A percentile compares a stretch with the other conserved stretches of the same genome.
Evolutionary conservation across 2,329 filamentous ascomycete species (phyloP).

Genomic region (Neonectria ditissima): DNA sequence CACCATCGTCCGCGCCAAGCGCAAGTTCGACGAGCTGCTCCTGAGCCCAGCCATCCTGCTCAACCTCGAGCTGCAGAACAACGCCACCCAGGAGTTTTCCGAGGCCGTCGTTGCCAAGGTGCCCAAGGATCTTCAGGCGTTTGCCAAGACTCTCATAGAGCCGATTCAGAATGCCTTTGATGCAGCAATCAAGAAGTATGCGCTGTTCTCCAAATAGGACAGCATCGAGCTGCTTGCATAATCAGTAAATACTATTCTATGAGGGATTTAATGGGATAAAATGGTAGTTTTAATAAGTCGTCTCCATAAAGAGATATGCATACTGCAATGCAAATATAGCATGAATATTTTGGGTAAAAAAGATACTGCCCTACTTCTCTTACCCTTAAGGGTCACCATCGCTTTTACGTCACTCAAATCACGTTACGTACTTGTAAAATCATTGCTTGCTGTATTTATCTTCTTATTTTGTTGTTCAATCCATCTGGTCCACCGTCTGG

Average conservation of each 20-base stretch:
- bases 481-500: constrained; percentile 51
- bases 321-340: not conserved
- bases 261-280: not conserved
- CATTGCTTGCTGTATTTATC: constrained; percentile 14
- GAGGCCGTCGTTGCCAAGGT: constrained; percentile 55
- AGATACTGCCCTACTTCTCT: not conserved
- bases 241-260: not conserved
- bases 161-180: constrained; percentile 55
- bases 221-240: not conserved
- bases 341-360: not conserved
- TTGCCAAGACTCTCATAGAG: constrained; percentile 51
- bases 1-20: constrained; percentile 54
- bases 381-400: not conserved
- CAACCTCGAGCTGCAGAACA: constrained; percentile 55
- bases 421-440: not conserved
- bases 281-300: not conserved
- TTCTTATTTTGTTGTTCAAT: constrained; percentile 31
- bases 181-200: constrained; percentile 51
- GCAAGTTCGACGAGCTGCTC: constrained; percentile 57
- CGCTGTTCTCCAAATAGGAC: constrained; percentile 17
- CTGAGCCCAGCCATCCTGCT: constrained; percentile 57
- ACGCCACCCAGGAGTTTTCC: constrained; percentile 54
- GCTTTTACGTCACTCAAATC: not conserved
- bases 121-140: constrained; percentile 47
- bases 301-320: not conserved